Base-by-base conservation (phyloP, 371 early-diverging fungal species). In the Actinomortierella wolfii region DNA sequence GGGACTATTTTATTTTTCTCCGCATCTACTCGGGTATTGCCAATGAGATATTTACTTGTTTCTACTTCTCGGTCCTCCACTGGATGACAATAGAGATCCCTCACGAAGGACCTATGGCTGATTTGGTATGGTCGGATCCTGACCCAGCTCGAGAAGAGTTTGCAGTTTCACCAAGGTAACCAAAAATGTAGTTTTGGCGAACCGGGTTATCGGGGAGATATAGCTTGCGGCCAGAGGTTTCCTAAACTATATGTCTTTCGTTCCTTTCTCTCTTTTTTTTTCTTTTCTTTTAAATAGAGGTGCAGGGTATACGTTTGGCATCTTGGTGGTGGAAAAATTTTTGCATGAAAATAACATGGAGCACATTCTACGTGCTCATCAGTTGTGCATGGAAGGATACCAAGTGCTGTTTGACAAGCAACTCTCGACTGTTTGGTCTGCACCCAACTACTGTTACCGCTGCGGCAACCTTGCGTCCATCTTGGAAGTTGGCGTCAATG, bases 71-170 rank as follows among this genome's bases (percentile, higher is more conserved):
- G 42, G 11, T 34, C 11, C 34, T 34, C 34, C 34, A 34, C 34
- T 21, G 15, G n/a, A 24, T 23, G 13, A 68, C 18, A 54, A 47
- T 79, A 88, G 97, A 99, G 77, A 92, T 97, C 41, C 98, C 99
- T 4, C 96, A 97, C 73, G 95, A 96, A 77, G 99, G 99, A n/a
- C 89, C 94, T 4, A 97, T 99, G 93, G 96, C 97, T 28, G 99
- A 99, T 78, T 78, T 99, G 18, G 93, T 98, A n/a, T 99, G 99
- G 99, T 94, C 95, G 14, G 99, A 99, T 83, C 99, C 99, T 5
- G 87, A 89, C 65, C 84, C 86, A 17, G 92, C 89, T 67, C 84
- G 89, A 58, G 84, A 85, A 44, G 93, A 92, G 40, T 96, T 94
- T 78, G 81, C 88, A n/a, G 84, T 94, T 14, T 93, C 93, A 2